Conservation (phyloP, 106 monocot species). For the Triglochin maritima region DNA sequence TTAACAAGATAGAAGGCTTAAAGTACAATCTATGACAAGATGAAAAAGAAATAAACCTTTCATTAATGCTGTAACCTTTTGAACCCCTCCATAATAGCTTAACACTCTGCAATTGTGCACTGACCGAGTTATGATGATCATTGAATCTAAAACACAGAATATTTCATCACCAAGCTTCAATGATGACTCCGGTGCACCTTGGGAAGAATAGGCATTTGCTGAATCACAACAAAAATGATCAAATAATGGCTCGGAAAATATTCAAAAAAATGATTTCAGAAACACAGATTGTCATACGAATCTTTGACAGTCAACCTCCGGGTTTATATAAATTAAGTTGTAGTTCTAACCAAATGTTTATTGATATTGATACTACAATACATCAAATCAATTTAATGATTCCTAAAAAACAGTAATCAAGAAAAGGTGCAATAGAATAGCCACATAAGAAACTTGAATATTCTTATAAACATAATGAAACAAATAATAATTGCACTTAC, state of each 20-base stretch:
- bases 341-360: too few species aligned
- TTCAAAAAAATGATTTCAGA: not conserved
- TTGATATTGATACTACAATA: too few species aligned
- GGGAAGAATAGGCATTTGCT: constrained; percentile 40
- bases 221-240: not conserved
- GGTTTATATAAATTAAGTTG: too few species aligned
- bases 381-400: too few species aligned
- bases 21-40: not conserved
- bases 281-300: too few species aligned
- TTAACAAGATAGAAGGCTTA: not conserved
- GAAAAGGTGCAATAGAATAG: too few species aligned
- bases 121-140: constrained; percentile 64
- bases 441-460: too few species aligned
- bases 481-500: constrained; percentile 40
- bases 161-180: constrained; percentile 39
- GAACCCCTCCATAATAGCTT: constrained; percentile 95
- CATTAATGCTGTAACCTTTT: constrained; percentile 83
- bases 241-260: not conserved
- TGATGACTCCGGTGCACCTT: constrained; percentile 34
- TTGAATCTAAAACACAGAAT: constrained; percentile 45
- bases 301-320: too few species aligned
- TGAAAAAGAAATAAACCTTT: constrained; percentile 50
- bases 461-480: too few species aligned
- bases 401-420: too few species aligned
- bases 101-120: constrained; percentile 91